Base-by-base conservation (phyloP, 345 rosid species). In the Citrus trifoliata region DNA sequence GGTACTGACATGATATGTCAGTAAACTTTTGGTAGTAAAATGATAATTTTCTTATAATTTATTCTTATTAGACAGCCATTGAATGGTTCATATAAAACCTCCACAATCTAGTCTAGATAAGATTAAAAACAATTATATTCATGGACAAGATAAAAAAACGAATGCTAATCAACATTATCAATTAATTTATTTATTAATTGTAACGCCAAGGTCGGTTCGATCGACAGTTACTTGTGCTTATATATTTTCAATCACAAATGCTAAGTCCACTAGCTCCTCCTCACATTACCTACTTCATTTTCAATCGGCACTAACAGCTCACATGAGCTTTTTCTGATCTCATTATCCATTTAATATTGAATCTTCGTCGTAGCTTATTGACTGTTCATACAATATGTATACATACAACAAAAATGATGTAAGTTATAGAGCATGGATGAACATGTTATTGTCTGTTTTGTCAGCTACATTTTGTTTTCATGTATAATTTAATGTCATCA, bases 221-320 rank as follows among this genome's bases (percentile, higher is more conserved):
- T 70, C 53, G 32, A 76, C 74, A 71, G 56, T 51, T 19, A 61
- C 18, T 13, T 1, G 4, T 40, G 73, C 21, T 73, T 73, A 35
- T 71, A 13, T 70, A 32, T 53, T 70, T 70, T 58, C 4, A 37
- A 46, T 74, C 14, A 62, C 38, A 70, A 71, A 37, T 59, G 59
- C 46, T 0, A 65, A n/a, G 64, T 63, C 82, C 78, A 73, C 71
- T 59, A 42, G 13, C 74, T 21, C 67, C 77, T 21, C 7, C 35
- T 69, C 61, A 10, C 14, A 64, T 71, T 42, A 82, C 81, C 82
- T 74, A 68, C 78, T 77, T 35, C 59, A 32, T 81, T 84, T 82
- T 82, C 69, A 75, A 75, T 78, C n/a, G 56, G 27, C 27, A 25
- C 66, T 76, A 78, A 76, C 76, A 73, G 65, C 80, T 72, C 77